phyloP scores from a whole-genome alignment of 2,329 filamentous ascomycete species.

The Fusarium protoensiforme region DNA sequence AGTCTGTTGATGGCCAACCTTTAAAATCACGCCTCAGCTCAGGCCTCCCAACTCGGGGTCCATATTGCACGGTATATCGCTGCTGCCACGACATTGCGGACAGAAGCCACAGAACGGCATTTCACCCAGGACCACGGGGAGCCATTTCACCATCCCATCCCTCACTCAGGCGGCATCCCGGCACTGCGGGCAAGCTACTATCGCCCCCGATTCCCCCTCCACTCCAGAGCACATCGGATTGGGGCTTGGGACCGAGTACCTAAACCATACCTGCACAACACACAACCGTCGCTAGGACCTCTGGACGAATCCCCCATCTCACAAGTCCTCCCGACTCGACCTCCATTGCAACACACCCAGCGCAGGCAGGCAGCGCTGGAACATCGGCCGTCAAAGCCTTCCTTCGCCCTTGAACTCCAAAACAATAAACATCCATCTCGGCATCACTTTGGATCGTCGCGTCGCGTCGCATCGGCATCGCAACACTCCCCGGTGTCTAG shows the following conservation, averaged over 20 bases:
- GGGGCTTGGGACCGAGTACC: conserved; percentile 18
- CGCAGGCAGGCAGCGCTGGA: neutral
- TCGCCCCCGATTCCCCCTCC: conserved; percentile 31
- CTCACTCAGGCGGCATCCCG: conserved; percentile 23
- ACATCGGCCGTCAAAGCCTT: neutral
- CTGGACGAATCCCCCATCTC: conserved; percentile 3
- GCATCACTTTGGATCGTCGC: conserved; percentile 32
- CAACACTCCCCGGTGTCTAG: conserved; percentile 32
- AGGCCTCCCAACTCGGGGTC: conserved; percentile 6
- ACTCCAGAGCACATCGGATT: conserved; percentile 20
- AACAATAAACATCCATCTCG: conserved; percentile 33
- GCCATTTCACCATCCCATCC: conserved; percentile 25
- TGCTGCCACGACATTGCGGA: neutral
- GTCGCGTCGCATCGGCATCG: conserved; percentile 29
- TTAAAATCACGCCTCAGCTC: conserved; percentile 21
- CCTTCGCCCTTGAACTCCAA: conserved; percentile 12
- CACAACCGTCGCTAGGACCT: conserved; percentile 27
- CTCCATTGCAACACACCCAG: neutral
- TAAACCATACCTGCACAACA: conserved; percentile 28
- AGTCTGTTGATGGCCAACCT: neutral
- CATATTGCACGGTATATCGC: conserved; percentile 1
- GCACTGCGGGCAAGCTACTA: conserved; percentile 36
- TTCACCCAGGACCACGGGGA: conserved; percentile 2
- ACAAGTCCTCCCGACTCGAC: conserved; percentile 4
- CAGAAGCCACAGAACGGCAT: conserved; percentile 4